These are phyloP conservation scores for Zostera marina DNA, from an alignment of 116 monocot species.

Conservation along the genomic window DNA sequence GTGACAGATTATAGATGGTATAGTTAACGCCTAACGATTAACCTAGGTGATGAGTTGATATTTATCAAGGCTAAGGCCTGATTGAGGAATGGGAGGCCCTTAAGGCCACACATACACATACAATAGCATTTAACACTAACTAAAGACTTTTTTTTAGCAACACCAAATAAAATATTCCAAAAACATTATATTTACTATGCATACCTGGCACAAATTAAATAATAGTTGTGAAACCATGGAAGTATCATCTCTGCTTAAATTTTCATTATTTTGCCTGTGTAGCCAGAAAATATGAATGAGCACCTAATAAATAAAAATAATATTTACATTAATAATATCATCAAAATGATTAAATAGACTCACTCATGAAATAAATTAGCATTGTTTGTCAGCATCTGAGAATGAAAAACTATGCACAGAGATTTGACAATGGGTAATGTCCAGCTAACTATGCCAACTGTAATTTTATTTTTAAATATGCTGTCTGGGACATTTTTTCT, in stretches of 20 bases:
- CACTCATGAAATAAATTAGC: slow-evolving; percentile 22
- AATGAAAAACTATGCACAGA: slow-evolving; percentile 44
- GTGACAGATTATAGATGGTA: too few relatives aligned
- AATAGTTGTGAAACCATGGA: slow-evolving; percentile 32
- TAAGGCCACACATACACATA: too few relatives aligned
- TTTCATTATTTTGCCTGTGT: slow-evolving; percentile 26
- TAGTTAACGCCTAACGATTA: too few relatives aligned
- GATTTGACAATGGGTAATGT: slow-evolving; percentile 51
- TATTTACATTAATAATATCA: background rate
- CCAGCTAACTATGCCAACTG: slow-evolving; percentile 27
- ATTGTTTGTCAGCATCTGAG: slow-evolving; percentile 9
- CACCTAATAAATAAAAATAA: too few relatives aligned
- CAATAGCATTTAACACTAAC: too few relatives aligned
- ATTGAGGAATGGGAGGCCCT: too few relatives aligned
- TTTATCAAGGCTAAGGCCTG: too few relatives aligned
- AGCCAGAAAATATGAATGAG: background rate
- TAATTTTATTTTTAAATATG: slow-evolving; percentile 15
- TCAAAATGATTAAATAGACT: slow-evolving; percentile 5
- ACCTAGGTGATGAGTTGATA: too few relatives aligned
- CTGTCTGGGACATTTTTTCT: slow-evolving; percentile 21
- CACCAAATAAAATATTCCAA: too few relatives aligned
- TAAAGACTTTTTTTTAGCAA: too few relatives aligned
- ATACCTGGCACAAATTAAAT: slow-evolving; percentile 59
- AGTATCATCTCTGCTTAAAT: slow-evolving; percentile 22
- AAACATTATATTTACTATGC: too few relatives aligned